Conservation (phyloP, 768 basidiomycete species). For the Erythrobasidium yunnanense region DNA sequence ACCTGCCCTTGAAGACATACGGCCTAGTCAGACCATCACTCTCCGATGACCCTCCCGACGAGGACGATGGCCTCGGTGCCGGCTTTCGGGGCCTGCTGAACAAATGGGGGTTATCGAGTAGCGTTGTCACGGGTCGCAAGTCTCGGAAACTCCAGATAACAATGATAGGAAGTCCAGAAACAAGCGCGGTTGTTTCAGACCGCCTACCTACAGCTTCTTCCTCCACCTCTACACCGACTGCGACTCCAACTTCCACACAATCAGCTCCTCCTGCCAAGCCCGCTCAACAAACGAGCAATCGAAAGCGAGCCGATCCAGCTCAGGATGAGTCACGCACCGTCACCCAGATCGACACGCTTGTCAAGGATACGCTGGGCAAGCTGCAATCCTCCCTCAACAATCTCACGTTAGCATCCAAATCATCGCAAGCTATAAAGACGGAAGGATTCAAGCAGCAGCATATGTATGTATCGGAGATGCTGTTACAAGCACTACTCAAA, state of each 20-base stretch:
- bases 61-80: not conserved
- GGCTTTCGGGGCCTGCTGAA: constrained; percentile 1
- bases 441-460: constrained; percentile 4
- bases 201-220: not conserved
- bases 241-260: not conserved
- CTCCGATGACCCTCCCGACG: not conserved
- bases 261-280: not conserved
- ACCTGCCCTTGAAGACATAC: constrained; percentile 22
- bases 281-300: not conserved
- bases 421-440: not conserved
- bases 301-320: not conserved
- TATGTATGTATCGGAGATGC: constrained; percentile 37
- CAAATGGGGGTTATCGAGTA: constrained; percentile 19
- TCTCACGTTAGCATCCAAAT: not conserved
- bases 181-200: constrained; percentile 9
- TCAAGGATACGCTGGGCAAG: not conserved
- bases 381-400: constrained; percentile 5
- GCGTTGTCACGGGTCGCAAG: not conserved
- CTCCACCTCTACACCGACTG: not conserved
- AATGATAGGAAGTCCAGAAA: constrained; percentile 21
- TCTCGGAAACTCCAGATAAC: constrained; percentile 13
- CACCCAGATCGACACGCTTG: constrained; percentile 14
- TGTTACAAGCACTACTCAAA: constrained; percentile 42
- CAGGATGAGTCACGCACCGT: constrained; percentile 9
- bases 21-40: constrained; percentile 16